Evolutionary conservation across 2,329 filamentous ascomycete species (phyloP), one percentile per base, ranked within the genome.

Genomic region (Colletotrichum melonis): DNA sequence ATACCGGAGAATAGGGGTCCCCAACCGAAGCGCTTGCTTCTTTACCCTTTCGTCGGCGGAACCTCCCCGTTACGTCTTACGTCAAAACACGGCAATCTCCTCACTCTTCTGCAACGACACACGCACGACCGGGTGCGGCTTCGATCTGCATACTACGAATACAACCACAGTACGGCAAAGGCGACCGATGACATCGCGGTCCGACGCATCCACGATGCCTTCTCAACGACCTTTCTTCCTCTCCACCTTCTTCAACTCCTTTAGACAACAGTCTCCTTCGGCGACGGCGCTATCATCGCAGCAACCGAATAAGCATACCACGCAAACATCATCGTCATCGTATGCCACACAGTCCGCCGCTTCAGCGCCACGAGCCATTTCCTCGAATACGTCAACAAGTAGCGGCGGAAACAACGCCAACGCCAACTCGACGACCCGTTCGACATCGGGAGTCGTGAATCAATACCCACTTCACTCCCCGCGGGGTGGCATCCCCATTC

Each of bases 141-240:
- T 63, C 38, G 19, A 35, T 46, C 30, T n/a, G 14, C 54, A 22
- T 22, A 26, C 42, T 22, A 49, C 42, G 16, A 5, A 30, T 60
- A 66, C 56, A 32, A 60, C 49, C 60, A 70, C 46, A 28, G 54
- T 42, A 52, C 42, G 46, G 32, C 62, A 38, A 64, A 62, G 35
- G 22, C 22, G 38, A 30, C 69, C 52, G 16, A 24, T 30, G 30
- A 52, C 30, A 46, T 57, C 24, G 14, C 63, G 32, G 16, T 46
- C 32, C 55, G 52, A 63, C 11, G 65, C 14, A 52, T 11, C 22
- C 63, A 80, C 46, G 66, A 88, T 88, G 87, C 85, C 87, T 60
- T 87, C 87, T 46, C 87, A 89, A 77, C 86, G 87, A 63, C 87
- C 88, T 59, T 89, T 86, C 80, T 89, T 89, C 82, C 86, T 89